phyloP scores from a whole-genome alignment of 1,284 basidiomycete species.

The Irpex rosettiformis region DNA sequence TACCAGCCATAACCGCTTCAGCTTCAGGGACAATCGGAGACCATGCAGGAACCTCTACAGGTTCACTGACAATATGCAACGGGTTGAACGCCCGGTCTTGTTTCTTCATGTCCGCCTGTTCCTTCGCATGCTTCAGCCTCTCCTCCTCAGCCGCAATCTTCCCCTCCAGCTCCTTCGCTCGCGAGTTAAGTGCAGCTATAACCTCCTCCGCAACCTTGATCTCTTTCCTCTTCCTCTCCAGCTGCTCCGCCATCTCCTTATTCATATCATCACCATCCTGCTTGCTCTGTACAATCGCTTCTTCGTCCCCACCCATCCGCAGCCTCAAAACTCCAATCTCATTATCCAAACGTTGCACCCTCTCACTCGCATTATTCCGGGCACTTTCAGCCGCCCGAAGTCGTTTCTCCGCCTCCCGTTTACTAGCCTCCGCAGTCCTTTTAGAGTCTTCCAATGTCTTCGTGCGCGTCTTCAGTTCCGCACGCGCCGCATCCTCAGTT shows the following conservation, averaged over 20 bases:
- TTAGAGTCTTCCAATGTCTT: conserved; percentile 87
- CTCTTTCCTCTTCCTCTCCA: conserved; percentile 62
- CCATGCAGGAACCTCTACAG: conserved; percentile 25
- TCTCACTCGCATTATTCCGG: conserved; percentile 61
- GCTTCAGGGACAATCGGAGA: conserved; percentile 13
- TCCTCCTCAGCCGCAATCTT: conserved; percentile 45
- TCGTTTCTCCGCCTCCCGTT: conserved; percentile 85
- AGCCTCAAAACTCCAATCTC: conserved; percentile 65
- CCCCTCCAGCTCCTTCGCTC: conserved; percentile 36
- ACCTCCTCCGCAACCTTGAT: conserved; percentile 71
- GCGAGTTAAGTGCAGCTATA: conserved; percentile 31
- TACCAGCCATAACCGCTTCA: conserved; percentile 6
- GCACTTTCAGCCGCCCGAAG: conserved; percentile 67
- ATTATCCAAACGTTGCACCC: conserved; percentile 63
- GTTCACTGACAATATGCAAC: conserved; percentile 24
- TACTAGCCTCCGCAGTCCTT: conserved; percentile 74
- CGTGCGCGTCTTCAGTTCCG: conserved; percentile 77
- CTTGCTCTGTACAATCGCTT: conserved; percentile 44
- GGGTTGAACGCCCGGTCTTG: conserved; percentile 39
- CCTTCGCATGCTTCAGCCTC: conserved; percentile 44
- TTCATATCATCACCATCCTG: conserved; percentile 39
- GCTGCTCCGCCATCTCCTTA: conserved; percentile 40
- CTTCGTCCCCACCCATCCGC: conserved; percentile 49
- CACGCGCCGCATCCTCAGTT: conserved; percentile 76
- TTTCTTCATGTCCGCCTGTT: conserved; percentile 45